Evolutionary conservation across 148 eudicot species (phyloP).

Genomic region (Cornus kousa): DNA sequence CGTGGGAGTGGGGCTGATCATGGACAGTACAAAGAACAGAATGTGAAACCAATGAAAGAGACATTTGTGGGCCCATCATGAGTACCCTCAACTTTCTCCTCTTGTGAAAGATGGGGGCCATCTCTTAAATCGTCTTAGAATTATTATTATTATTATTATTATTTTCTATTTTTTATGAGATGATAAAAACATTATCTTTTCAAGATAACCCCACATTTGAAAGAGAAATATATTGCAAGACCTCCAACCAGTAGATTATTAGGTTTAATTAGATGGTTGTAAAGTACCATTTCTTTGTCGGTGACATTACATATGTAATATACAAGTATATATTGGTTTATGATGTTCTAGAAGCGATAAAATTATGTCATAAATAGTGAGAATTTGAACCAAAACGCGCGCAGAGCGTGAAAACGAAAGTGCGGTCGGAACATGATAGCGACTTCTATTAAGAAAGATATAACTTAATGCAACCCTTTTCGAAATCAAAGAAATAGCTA

Average conservation of each 20-base stretch:
- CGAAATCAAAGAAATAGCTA: no score
- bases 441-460: no score
- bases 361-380: no score
- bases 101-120: conserved; percentile 4
- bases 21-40: conserved; percentile 5
- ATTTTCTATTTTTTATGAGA: not conserved
- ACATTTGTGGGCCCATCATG: conserved; percentile 1
- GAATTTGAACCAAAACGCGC: no score
- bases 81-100: conserved; percentile 8
- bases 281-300: conserved; percentile 4
- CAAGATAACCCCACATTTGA: conserved; percentile 6
- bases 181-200: not conserved
- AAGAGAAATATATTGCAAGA: not conserved
- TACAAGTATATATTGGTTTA: no score
- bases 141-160: conserved; percentile 1
- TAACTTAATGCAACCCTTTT: no score
- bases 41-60: conserved; percentile 6
- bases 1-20: not conserved
- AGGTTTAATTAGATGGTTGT: not conserved
- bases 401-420: no score
- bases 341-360: no score
- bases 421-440: no score
- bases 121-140: conserved; percentile 7
- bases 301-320: not conserved
- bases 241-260: not conserved